Evolutionary conservation across 164 flowering plant species (phyloP), one percentile per base, ranked within the genome.

Genomic region (Protea cynaroides): DNA sequence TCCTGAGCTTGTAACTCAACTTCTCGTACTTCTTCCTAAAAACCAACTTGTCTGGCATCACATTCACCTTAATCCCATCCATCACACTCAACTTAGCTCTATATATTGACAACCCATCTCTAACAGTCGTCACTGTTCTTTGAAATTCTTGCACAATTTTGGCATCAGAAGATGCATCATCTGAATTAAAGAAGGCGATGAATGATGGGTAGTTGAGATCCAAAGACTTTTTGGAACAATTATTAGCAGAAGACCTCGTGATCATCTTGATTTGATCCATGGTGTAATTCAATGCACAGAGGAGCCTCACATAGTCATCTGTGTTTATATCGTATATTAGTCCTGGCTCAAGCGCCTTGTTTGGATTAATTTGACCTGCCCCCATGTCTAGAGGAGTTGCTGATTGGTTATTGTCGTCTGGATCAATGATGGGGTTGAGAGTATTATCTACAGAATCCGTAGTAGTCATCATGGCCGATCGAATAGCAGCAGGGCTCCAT

Each of bases 201-300:
- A 87, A 87, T 9, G 93, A 86, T 8, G 88, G 91, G 74, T 89
- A 85, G 38, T 89, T 89, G 21, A 89, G 78, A 67, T 89, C 89
- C 15, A 70, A 58, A 18, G 90, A n/a, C n/a, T n/a, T n/a, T n/a
- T n/a, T 57, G 58, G 81, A 72, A 46, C 90, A 86, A 46, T 50
- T 47, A 53, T 59, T 58, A 1, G 58, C 15, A 21, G 75, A 53
- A 24, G 72, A 64, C 50, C 72, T 72, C 7, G 83, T 81, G 62
- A 87, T 82, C 10, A 70, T 55, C 53, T 62, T 57, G 23, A 87
- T 83, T 59, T 84, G 82, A 37, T 73, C 49, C 13, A 12, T 29
- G 0, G 86, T 81, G 73, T 51, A 90, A 56, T 83, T 84, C 62
- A 86, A 15, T 7, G 76, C 81, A 37, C 94, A 86, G 1, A 88